These are phyloP conservation scores for Rhodofomes roseus DNA, from an alignment of 1,284 basidiomycete species.

Conservation along the genomic window DNA sequence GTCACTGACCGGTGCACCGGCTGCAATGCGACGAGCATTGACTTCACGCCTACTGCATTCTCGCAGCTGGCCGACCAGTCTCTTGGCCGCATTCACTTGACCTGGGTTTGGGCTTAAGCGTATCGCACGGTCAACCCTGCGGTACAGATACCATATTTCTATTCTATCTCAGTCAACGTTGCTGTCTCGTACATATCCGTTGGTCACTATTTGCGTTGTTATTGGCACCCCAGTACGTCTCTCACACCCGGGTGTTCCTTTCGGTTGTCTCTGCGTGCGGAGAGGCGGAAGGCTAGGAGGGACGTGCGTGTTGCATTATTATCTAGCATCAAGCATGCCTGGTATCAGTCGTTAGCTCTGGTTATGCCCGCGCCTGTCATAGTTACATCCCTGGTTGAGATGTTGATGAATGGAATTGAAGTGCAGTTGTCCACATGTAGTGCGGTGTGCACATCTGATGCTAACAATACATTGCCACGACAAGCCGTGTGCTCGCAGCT, in stretches of 20 bases:
- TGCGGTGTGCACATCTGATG: too few species aligned
- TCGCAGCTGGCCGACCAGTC: conserved; percentile 26
- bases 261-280: conserved; percentile 20
- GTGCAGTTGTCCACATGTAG: not conserved
- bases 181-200: conserved; percentile 6
- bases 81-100: conserved; percentile 52
- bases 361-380: conserved; percentile 11
- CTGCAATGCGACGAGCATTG: conserved; percentile 48
- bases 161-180: not conserved
- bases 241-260: conserved; percentile 23
- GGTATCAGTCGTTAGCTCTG: conserved; percentile 10
- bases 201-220: conserved; percentile 10
- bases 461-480: too few species aligned
- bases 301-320: conserved; percentile 14
- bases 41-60: conserved; percentile 60
- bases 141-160: not conserved
- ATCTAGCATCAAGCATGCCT: conserved; percentile 12
- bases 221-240: conserved; percentile 13
- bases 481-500: not conserved
- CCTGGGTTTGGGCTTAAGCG: conserved; percentile 44
- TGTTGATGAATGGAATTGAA: conserved; percentile 5
- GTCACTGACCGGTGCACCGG: conserved; percentile 61
- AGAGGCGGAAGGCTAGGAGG: conserved; percentile 21
- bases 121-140: not conserved
- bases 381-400: conserved; percentile 10